Evolutionary conservation across 2,329 filamentous ascomycete species (phyloP), one percentile per base, ranked within the genome.

Genomic region (Pezicula rhizophila): DNA sequence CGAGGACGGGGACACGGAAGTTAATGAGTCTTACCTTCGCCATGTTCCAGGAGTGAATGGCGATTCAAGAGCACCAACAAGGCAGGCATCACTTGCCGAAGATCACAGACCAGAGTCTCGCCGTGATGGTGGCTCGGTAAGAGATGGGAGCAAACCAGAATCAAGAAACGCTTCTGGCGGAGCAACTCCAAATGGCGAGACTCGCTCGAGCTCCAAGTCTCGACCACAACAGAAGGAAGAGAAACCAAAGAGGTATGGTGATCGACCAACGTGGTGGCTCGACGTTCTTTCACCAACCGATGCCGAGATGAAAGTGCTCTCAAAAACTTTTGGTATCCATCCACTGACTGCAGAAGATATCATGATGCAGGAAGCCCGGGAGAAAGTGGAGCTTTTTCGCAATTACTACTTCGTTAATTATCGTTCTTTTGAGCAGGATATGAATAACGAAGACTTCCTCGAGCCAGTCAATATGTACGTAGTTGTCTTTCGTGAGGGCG

Each of bases 401-500:
- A 87, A 95, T 65, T 99, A 99, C 71, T 99, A 99, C 68, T 96
- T 99, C 62, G 89, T 99, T 70, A 97, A 96, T 66, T 99, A 99
- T 67, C 87, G 93, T 14, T 95, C 90, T 0, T 99, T 99, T 63
- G 93, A 99, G 65, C 93, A 97, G 66, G 93, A 99, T 63, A 82
- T 83, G 52, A 85, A 85, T 58, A 95, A 84, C 64, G 88, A 93
- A 49, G 84, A 95, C 63, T 96, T 95, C 65, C 77, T 99, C 41
- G 89, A 97, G 60, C 92, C 93, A 1, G 87, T 99, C 62, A 96
- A 97, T 68, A 89, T 99, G 79, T 99, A 97, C 62, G 87, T 96
- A 33, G 86, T 97, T 8, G 93, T 99, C 8, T 99, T 99, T 73
- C 82, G 91, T 11, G 90, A 97, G 65, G 93, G 93, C 20, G 87